These are phyloP conservation scores for Epichloe aotearoae DNA, from an alignment of 2,329 filamentous ascomycete genomes.

Conservation along the genomic window DNA sequence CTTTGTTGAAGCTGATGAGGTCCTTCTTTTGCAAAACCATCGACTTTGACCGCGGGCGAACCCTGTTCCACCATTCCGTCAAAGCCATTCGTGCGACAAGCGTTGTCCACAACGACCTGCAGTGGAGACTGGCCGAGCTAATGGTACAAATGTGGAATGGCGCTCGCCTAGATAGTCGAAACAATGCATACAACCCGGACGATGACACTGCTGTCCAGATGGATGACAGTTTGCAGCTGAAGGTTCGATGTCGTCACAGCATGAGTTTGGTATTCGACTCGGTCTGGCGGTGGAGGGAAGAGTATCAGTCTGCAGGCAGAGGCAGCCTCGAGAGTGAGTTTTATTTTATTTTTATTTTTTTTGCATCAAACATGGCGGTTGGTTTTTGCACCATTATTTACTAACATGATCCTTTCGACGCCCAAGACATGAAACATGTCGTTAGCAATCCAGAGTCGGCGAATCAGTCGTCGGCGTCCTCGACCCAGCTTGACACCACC, in stretches of 20 bases:
- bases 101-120: constrained; percentile 64
- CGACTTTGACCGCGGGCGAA: constrained; percentile 53
- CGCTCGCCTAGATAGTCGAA: constrained; percentile 37
- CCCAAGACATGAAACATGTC: constrained; percentile 64
- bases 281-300: constrained; percentile 75
- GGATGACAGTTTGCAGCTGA: constrained; percentile 63
- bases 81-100: constrained; percentile 58
- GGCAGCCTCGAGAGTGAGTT: constrained; percentile 59
- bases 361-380: too few relatives aligned
- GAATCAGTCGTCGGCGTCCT: constrained; percentile 58
- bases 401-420: constrained; percentile 1
- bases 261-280: constrained; percentile 79
- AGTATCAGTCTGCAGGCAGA: constrained; percentile 59
- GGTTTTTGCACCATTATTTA: not conserved
- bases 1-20: constrained; percentile 63
- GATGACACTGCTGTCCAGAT: constrained; percentile 37
- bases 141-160: constrained; percentile 80
- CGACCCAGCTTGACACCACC: constrained; percentile 50
- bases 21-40: constrained; percentile 64
- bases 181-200: constrained; percentile 33
- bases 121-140: constrained; percentile 69
- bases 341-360: not conserved
- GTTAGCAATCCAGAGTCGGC: constrained; percentile 66
- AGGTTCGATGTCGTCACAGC: constrained; percentile 72
- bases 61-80: constrained; percentile 59